Evolutionary conservation across 441 rosid genomes (phyloP), one percentile per base, ranked within the genome.

Genomic region (Capsella rubella): DNA sequence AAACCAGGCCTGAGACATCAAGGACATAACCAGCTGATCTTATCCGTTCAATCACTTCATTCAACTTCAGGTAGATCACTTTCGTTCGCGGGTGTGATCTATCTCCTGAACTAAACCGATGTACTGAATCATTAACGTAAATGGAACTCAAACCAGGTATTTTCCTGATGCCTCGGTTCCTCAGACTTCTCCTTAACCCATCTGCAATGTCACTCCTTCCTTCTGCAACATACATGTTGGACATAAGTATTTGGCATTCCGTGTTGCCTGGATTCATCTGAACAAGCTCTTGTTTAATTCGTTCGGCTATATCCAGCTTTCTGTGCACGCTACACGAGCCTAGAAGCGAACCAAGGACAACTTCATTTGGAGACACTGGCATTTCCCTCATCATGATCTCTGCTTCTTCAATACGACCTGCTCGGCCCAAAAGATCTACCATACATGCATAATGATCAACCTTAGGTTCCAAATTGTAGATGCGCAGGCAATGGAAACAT

Each of bases 401-500:
- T 51, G 98, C 98, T 81, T 89, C 97, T 76, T 88, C 91, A 72
- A 91, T 71, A 58, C 67, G 82, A 64, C 92, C 92, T 43, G 91
- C 90, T 49, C 93, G 84, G 10, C 97, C 97, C n/a, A 90, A 82
- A 74, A 91, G 84, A 88, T 93, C 98, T 55, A 93, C 94, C 89
- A 91, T 85, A 77, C 97, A 91, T 70, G 93, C 93, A 77, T 88
- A 91, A 81, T 89, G 98, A 69, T 93, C 95, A 11, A 85, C 72
- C 79, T 82, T 87, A 29, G 92, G 96, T 29, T 83, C 68, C 53
- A 84, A 49, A 50, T 90, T 86, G 37, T 82, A 84, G 8, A 64
- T 65, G 40, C 76, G 71, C 18, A 93, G 84, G 35, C 73, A 76
- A 15, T 60, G 67, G 50, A 93, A 91, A 62, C 70, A 83, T 61